Evolutionary conservation across 2,329 filamentous ascomycete species (phyloP), one percentile per base, ranked within the genome.

Genomic region (Zasmidium cellare): DNA sequence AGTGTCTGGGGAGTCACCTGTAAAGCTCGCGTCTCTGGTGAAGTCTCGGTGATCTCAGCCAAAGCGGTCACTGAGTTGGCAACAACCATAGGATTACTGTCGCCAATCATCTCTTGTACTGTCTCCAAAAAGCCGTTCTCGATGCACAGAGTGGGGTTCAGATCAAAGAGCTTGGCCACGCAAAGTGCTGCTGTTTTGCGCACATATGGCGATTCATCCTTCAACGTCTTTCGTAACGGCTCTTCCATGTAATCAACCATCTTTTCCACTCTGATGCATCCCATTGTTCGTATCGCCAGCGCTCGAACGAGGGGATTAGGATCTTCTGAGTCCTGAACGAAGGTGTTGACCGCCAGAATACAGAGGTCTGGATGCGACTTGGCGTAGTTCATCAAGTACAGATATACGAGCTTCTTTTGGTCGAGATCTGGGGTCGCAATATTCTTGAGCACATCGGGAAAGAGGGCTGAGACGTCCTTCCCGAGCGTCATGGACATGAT

Each of bases 191-290:
- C 94, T 1, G 94, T 99, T 80, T 99, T 99, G 68, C 94, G 90
- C 60, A 99, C 94, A 75, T 99, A 99, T 0, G 94, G 94, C 50
- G 93, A 97, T 77, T 99, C 94, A 77, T 99, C 94, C 75, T 92
- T 87, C 66, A 99, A 80, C 12, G 94, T 99, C 79, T 99, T 99
- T 68, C 94, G 86, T 62, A 99, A 78, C 14, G 94, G 94, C 71
- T 99, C 94, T 75, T 97, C 94, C 93, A 99, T 97, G 75, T 99
- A 99, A 74, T 99, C 94, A 65, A 97, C 91, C 91, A 99, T 99
- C 77, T 99, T 99, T 68, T 97, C 94, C 56, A 99, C 94, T 56
- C 94, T 83, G 69, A 99, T 97, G 72, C 94, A 97, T 44, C 94
- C 94, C 94, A 99, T 99, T 31, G 94, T 99, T 69, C 94, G 86